phyloP scores from a whole-genome alignment of 2,329 filamentous ascomycete genomes.

The Diaporthe vexans region DNA sequence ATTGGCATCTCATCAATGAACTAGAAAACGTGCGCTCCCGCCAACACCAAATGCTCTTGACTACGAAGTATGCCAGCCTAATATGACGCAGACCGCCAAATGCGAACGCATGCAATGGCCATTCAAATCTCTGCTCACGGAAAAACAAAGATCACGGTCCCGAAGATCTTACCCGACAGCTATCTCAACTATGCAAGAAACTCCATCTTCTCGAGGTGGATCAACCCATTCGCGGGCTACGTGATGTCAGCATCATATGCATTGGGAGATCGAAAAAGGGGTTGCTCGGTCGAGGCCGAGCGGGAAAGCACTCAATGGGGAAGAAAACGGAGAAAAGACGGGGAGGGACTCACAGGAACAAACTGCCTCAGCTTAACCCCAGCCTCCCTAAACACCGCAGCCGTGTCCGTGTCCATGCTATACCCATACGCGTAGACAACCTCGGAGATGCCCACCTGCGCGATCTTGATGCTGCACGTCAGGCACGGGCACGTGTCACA shows the following conservation, averaged over 20 bases:
- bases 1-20: not conserved
- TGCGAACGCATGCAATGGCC: not conserved
- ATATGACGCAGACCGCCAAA: not conserved
- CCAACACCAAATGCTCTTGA: not conserved
- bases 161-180: not conserved
- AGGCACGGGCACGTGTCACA: slow-evolving; percentile 97
- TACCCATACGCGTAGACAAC: slow-evolving; percentile 96
- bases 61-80: not conserved
- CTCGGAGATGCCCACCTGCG: slow-evolving; percentile 94
- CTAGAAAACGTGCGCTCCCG: not conserved
- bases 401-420: slow-evolving; percentile 91
- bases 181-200: slow-evolving; percentile 45
- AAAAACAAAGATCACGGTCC: not conserved
- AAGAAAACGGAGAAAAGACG: not conserved
- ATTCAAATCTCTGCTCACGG: not conserved
- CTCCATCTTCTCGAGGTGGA: slow-evolving; percentile 71
- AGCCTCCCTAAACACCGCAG: slow-evolving; percentile 84
- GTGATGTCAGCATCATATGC: slow-evolving; percentile 32
- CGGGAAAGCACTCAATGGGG: slow-evolving; percentile 8
- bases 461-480: slow-evolving; percentile 98
- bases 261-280: not conserved
- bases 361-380: slow-evolving; percentile 91
- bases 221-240: slow-evolving; percentile 74
- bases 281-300: not conserved
- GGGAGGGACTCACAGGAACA: slow-evolving; percentile 74